These are phyloP conservation scores for Tricholomella constricta DNA, from an alignment of 768 basidiomycete genomes.

Conservation along the genomic window DNA sequence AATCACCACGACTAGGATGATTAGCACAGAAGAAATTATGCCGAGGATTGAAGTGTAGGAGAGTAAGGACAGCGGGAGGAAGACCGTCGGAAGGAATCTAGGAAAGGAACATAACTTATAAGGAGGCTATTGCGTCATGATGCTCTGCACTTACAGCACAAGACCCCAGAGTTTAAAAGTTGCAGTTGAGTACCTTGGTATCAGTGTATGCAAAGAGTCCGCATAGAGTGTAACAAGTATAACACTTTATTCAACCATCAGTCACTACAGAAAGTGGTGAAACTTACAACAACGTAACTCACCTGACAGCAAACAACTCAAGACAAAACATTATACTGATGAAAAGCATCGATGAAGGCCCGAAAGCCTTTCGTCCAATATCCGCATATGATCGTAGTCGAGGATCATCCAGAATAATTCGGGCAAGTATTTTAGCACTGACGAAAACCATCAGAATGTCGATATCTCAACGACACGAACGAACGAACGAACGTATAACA, in stretches of 20 bases:
- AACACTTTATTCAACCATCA: constrained; percentile 48
- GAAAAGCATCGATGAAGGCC: constrained; percentile 62
- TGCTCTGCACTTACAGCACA: constrained; percentile 53
- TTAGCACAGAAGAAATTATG: constrained; percentile 73
- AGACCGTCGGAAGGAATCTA: constrained; percentile 82
- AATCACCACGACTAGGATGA: constrained; percentile 75
- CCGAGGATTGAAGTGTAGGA: constrained; percentile 89
- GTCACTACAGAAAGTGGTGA: not conserved
- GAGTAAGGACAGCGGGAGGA: constrained; percentile 82
- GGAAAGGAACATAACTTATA: constrained; percentile 5
- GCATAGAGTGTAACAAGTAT: constrained; percentile 88
- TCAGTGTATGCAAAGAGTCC: constrained; percentile 77
- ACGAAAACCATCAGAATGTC: not conserved
- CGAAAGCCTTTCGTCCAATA: constrained; percentile 88
- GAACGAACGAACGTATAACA: constrained; percentile 78
- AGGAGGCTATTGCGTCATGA: not conserved
- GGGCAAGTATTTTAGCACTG: constrained; percentile 87
- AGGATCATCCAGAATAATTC: constrained; percentile 69
- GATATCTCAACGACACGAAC: not conserved
- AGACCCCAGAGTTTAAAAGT: constrained; percentile 78
- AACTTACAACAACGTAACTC: constrained; percentile 19
- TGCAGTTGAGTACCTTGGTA: constrained; percentile 65
- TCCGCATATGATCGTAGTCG: constrained; percentile 83
- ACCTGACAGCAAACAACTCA: constrained; percentile 86
- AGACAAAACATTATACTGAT: constrained; percentile 81